Evolutionary conservation across 2,329 filamentous ascomycete genomes (phyloP), one percentile per base, ranked within the genome.

Genomic region (Talaromyces islandicus): DNA sequence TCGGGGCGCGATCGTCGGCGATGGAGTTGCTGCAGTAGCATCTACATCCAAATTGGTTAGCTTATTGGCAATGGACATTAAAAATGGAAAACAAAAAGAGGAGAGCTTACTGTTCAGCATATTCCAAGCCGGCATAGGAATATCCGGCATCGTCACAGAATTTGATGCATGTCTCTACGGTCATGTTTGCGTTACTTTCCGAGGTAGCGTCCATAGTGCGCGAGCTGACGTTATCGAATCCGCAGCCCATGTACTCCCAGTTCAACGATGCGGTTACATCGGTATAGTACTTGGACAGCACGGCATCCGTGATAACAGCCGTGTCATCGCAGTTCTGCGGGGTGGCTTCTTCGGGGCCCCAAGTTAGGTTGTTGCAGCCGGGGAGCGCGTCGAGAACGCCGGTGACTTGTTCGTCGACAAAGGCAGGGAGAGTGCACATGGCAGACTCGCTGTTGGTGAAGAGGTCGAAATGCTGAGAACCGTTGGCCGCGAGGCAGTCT

Each of bases 231-330:
- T 71, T 67, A 64, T 82, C 80, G 7, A 68, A 69, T 67, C 82
- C 88, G 75, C 87, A 90, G 59, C 87, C 87, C n/a, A 82, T 69
- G 64, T 84, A 81, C 50, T 77, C 75, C 78, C 86, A 90, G 52
- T 80, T 77, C 57, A 77, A 75, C 51, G 81, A 75, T 25, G 65
- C 65, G 3, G 78, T 80, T 27, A 80, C 70, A 56, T 81, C 73
- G 21, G 72, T 74, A 63, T 76, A 79, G 62, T 73, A 71, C 1
- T 56, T 56, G 7, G 38, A 19, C 30, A 60, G 24, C 46, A 57
- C 54, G 17, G 30, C n/a, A 43, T 58, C 56, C 17, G 56, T 53
- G 35, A 58, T 58, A 4, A 56, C 35, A 25, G 56, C 19, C 4
- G 7, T 51, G 30, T 60, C 51, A 4, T 65, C 63, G 52, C 67